Evolutionary conservation across 495 filamentous ascomycete species (phyloP).

Genomic region (Trichoderma orchidacearum): DNA sequence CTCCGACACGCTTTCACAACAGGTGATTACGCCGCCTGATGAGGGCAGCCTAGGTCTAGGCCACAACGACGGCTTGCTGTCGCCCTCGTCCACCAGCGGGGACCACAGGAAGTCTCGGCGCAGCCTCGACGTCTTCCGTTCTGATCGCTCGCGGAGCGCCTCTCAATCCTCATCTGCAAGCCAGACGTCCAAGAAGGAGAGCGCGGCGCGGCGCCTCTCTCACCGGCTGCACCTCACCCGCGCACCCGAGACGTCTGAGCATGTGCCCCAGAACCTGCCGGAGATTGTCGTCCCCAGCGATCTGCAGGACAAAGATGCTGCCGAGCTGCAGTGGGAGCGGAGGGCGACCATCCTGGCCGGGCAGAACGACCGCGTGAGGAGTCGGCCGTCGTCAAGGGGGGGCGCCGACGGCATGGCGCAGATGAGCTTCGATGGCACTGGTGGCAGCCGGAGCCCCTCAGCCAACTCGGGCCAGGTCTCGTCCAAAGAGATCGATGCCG

Average conservation of each 20-base stretch:
- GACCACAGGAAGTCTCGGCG: conserved; percentile 10
- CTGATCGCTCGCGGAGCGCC: conserved; percentile 34
- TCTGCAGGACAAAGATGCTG: conserved; percentile 27
- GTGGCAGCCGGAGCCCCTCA: conserved; percentile 8
- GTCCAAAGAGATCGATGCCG: conserved; percentile 45
- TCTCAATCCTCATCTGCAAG: conserved; percentile 26
- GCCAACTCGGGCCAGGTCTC: conserved; percentile 22
- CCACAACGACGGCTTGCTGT: conserved; percentile 15
- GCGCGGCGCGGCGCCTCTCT: conserved; percentile 40
- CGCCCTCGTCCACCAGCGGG: conserved; percentile 1
- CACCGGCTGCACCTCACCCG: conserved; percentile 55
- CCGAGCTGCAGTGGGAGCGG: conserved; percentile 62
- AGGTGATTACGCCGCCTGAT: conserved; percentile 54
- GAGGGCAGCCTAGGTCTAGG: conserved; percentile 18
- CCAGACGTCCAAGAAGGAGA: conserved; percentile 17
- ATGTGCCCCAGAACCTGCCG: conserved; percentile 69
- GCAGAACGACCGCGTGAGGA: conserved; percentile 40
- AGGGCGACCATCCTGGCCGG: conserved; percentile 73
- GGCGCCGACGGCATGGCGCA: conserved; percentile 10
- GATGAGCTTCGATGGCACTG: conserved; percentile 10
- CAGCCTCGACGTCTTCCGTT: conserved; percentile 20
- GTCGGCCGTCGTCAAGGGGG: conserved; percentile 19
- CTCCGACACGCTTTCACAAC: conserved; percentile 66
- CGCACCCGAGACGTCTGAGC: conserved; percentile 48
- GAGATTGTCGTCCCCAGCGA: conserved; percentile 42